Evolutionary conservation across 2,329 filamentous ascomycete genomes (phyloP).

Genomic region (Sphaerostilbella broomeana): DNA sequence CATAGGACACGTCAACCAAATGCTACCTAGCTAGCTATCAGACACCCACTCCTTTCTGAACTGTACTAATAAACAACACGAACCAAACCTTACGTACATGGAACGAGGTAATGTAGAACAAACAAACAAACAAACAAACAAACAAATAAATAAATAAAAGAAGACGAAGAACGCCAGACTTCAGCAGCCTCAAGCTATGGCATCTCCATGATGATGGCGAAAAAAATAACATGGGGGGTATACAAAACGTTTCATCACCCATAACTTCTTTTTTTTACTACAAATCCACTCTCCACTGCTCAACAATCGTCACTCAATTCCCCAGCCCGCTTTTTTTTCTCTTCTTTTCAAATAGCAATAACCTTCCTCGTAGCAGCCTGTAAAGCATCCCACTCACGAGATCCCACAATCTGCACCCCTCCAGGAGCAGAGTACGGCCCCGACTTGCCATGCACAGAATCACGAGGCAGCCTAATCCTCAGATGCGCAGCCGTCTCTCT

Average conservation of each 20-base stretch:
- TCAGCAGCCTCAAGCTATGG: not conserved
- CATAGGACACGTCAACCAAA: no score
- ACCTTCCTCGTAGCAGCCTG: constrained; percentile 34
- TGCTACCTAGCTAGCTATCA: no score
- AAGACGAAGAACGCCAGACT: not conserved
- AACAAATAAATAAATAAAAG: not conserved
- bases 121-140: constrained; percentile 7
- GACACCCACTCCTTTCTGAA: no score
- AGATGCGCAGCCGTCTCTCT: constrained; percentile 39
- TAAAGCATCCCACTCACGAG: constrained; percentile 49
- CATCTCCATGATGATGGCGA: no score
- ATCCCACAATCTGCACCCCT: constrained; percentile 44
- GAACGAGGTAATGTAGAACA: no score
- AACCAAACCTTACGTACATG: no score
- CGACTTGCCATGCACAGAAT: constrained; percentile 34
- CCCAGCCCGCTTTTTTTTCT: not conserved
- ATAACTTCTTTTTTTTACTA: constrained; percentile 14
- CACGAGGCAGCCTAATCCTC: constrained; percentile 42
- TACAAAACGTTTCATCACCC: constrained; percentile 1
- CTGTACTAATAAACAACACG: no score
- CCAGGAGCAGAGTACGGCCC: constrained; percentile 24
- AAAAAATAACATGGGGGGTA: constrained; percentile 9
- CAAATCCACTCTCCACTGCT: no score
- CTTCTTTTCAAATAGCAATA: constrained; percentile 20
- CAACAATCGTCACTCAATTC: not conserved